phyloP scores from a whole-genome alignment of 139 green algal genomes.

The Chloropicon primus region DNA sequence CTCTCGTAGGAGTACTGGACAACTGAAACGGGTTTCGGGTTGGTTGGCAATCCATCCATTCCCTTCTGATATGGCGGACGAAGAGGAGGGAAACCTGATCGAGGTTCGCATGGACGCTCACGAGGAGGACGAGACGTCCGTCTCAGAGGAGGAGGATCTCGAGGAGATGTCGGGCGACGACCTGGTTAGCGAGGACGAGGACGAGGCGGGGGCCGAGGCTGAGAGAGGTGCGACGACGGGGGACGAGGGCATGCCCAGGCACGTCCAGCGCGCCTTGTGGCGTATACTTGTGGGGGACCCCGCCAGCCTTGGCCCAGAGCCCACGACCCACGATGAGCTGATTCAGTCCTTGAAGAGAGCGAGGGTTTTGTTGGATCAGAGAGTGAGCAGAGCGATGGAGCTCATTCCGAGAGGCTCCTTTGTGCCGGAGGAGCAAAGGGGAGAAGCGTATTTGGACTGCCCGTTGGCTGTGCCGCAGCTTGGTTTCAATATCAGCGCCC shows the following conservation, averaged over 20 bases:
- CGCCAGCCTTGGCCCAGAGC: background rate
- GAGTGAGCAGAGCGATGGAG: constrained; percentile 33
- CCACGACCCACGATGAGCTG: constrained; percentile 38
- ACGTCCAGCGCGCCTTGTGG: background rate
- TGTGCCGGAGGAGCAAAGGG: constrained; percentile 28
- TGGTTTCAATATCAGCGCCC: constrained; percentile 63
- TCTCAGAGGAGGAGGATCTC: background rate
- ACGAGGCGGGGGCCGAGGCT: background rate
- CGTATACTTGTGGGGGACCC: background rate
- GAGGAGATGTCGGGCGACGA: background rate
- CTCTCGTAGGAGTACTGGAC: no score
- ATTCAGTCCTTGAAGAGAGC: constrained; percentile 24
- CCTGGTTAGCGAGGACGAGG: background rate
- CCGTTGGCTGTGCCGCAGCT: constrained; percentile 29
- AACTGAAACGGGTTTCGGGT: no score
- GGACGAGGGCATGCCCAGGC: background rate
- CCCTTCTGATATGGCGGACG: no score
- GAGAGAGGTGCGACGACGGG: no score
- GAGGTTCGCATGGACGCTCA: background rate
- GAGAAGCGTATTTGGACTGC: constrained; percentile 43
- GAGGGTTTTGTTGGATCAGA: constrained; percentile 27
- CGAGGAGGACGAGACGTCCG: background rate
- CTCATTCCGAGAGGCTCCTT: constrained; percentile 39
- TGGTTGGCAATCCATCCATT: no score
- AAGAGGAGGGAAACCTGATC: background rate